Conservation (phyloP, 306 rosid genomes). For the Pachyrhizus erosus region DNA sequence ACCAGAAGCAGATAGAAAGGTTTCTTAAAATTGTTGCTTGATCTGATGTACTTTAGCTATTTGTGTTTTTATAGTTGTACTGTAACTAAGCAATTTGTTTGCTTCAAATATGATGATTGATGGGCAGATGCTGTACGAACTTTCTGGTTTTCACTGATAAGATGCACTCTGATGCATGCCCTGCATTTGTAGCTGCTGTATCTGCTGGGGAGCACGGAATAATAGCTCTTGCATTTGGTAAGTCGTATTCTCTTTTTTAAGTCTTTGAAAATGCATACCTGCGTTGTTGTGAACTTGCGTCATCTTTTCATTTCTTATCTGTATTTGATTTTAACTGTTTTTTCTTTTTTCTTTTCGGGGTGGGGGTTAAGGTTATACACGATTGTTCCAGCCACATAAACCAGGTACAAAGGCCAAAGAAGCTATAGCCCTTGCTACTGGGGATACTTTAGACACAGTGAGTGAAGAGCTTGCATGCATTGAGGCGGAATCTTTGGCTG, state of each 20-base stretch:
- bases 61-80: slow-evolving; percentile 25
- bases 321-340: slow-evolving; percentile 5
- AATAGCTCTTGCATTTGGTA: slow-evolving; percentile 82
- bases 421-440: slow-evolving; percentile 85
- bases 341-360: background rate
- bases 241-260: slow-evolving; percentile 42
- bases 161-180: slow-evolving; percentile 77
- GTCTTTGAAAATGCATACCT: background rate
- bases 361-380: slow-evolving; percentile 65
- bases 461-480: slow-evolving; percentile 85
- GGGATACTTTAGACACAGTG: slow-evolving; percentile 76
- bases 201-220: slow-evolving; percentile 75
- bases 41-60: slow-evolving; percentile 19
- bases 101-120: slow-evolving; percentile 32
- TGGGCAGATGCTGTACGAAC: slow-evolving; percentile 66
- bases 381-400: slow-evolving; percentile 82
- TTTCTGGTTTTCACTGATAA: slow-evolving; percentile 78
- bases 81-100: slow-evolving; percentile 32
- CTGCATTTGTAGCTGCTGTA: slow-evolving; percentile 77
- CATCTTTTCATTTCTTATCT: background rate
- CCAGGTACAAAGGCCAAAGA: slow-evolving; percentile 93
- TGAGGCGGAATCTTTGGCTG: slow-evolving; percentile 87
- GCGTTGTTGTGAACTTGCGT: slow-evolving; percentile 42
- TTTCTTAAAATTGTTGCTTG: slow-evolving; percentile 41
- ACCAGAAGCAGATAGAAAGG: slow-evolving; percentile 79